Evolutionary conservation across 768 basidiomycete genomes (phyloP).

Genomic region (Leccinum truebloodii): DNA sequence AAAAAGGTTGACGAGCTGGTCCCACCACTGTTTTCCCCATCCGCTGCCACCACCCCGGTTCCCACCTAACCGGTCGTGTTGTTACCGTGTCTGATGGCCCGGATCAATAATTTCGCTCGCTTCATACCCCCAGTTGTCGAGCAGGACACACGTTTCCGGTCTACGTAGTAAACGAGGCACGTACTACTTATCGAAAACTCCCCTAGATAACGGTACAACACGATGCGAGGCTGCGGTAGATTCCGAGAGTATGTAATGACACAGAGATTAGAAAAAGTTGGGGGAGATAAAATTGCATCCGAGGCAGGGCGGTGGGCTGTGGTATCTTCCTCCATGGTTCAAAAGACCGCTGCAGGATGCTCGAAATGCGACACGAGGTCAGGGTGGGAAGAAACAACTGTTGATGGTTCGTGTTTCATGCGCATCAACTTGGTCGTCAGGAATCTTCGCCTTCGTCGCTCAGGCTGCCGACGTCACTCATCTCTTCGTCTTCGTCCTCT

Average conservation of each 20-base stretch:
- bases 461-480: conserved; percentile 86
- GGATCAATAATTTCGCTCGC: conserved; percentile 6
- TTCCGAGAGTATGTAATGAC: conserved; percentile 24
- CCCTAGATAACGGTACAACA: conserved; percentile 36
- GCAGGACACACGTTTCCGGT: neutral
- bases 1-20: conserved; percentile 75
- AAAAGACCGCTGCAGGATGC: conserved; percentile 15
- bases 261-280: conserved; percentile 23
- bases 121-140: conserved; percentile 9
- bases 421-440: conserved; percentile 21
- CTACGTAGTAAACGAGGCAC: conserved; percentile 12
- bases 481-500: conserved; percentile 77
- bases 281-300: conserved; percentile 17
- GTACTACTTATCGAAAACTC: conserved; percentile 20
- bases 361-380: conserved; percentile 18
- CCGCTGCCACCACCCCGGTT: conserved; percentile 29
- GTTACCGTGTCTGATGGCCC: neutral
- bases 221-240: conserved; percentile 20
- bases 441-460: conserved; percentile 58
- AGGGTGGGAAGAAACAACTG: conserved; percentile 10
- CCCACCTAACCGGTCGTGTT: conserved; percentile 17
- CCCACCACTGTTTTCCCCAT: conserved; percentile 39
- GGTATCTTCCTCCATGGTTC: conserved; percentile 29
- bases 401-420: conserved; percentile 16
- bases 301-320: conserved; percentile 16